Base-by-base conservation (phyloP, 2,329 filamentous ascomycete genomes). In the Fusarium musae region DNA sequence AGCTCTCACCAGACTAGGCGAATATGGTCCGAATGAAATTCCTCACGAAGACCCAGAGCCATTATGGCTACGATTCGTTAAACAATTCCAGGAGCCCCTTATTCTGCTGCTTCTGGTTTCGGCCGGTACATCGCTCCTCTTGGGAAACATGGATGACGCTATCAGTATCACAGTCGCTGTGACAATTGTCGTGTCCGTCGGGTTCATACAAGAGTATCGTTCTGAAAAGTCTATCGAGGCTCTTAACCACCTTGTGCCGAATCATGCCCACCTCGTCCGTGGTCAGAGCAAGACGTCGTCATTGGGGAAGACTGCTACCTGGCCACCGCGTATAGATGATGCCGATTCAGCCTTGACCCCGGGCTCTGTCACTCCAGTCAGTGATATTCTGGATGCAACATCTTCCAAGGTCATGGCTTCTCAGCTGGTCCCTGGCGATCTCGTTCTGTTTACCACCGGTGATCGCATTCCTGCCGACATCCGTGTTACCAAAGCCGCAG, bases 221-320 rank as follows among this genome's bases (percentile, higher is more conserved):
- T 98, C 96, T 12, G 96, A 99, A 81, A 97, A 99, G 83, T 98
- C 96, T 6, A 91, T 99, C 74, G 96, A 99, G 82, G 96, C 96
- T 26, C 86, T 99, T 75, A 98, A 93, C 79, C 94, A 96, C 77
- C 86, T 99, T 32, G 96, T 99, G 1, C 97, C 96, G 34, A 97
- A 98, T 81, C 94, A 95, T 80, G 96, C 97, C 36, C 95, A 99
- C 83, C 87, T 98, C n/a, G 94, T 99, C 68, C 92, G 97, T 70
- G 87, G 88, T 37, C 81, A 85, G 44, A 66, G 82, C 49, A 83
- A 80, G 40, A 67, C 80, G 9, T 39, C 78, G 15, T 59, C 79
- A 9, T 67, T 79, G 21, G 77, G 79, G 32, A 85, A 82, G 56
- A 80, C 81, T 52, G 79, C 84, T 15, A 79, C 83, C 60, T 90